Conservation (phyloP, 441 rosid genomes). For the Gossypium schwendimanii region DNA sequence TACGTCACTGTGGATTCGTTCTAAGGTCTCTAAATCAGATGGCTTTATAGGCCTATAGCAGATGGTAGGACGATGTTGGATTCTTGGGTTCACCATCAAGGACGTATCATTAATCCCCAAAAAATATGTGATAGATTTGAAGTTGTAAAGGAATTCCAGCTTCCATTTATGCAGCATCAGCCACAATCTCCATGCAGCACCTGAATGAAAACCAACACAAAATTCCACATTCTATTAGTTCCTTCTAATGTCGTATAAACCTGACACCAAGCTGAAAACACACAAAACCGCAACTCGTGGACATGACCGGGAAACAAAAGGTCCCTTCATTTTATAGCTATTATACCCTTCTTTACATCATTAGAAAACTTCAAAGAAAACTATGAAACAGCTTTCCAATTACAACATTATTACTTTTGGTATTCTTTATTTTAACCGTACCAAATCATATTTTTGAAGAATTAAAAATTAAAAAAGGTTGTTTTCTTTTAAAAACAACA, state of each 20-base stretch:
- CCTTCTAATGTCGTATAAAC: background rate
- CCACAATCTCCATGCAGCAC: conserved; percentile 25
- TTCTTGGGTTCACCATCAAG: conserved; percentile 42
- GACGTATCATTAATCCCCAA: conserved; percentile 39
- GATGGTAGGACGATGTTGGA: conserved; percentile 48
- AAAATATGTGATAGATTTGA: conserved; percentile 36
- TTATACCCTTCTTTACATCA: no score
- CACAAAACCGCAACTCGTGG: no score
- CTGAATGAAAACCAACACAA: conserved; percentile 18
- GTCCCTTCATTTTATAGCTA: no score
- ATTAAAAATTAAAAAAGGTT: background rate
- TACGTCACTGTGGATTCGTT: conserved; percentile 65
- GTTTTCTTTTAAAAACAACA: background rate
- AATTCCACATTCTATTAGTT: background rate
- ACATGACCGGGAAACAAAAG: no score
- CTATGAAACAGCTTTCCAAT: background rate
- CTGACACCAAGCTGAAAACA: background rate
- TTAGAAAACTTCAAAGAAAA: no score
- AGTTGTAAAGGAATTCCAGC: conserved; percentile 18
- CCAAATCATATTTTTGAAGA: background rate
- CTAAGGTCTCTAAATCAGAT: conserved; percentile 69
- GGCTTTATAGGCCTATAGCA: conserved; percentile 69
- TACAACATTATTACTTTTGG: background rate
- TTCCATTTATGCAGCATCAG: conserved; percentile 43
- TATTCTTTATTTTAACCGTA: background rate